Evolutionary conservation across 2,329 filamentous ascomycete species (phyloP).

Genomic region (Xylariaceae sp.): DNA sequence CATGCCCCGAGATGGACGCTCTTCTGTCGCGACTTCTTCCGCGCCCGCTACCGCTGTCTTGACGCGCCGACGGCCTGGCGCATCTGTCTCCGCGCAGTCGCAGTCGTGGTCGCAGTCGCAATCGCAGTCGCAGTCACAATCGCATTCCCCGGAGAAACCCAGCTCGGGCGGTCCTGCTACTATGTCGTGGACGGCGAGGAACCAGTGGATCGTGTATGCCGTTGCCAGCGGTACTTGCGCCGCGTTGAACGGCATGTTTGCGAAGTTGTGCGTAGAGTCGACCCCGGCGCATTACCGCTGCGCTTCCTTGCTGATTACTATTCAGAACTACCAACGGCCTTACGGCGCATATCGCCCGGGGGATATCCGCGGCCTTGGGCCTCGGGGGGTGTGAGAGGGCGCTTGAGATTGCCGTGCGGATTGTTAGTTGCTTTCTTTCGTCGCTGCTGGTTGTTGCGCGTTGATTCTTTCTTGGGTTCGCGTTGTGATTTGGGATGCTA

Average conservation of each 20-base stretch:
- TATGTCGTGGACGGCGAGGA: conserved; percentile 31
- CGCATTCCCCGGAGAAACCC: no score
- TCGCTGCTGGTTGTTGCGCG: background rate
- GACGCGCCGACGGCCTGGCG: conserved; percentile 8
- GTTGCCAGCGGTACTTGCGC: conserved; percentile 72
- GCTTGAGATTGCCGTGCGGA: conserved; percentile 48
- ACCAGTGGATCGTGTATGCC: conserved; percentile 64
- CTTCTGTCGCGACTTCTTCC: conserved; percentile 13
- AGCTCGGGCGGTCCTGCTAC: no score
- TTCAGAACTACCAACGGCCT: conserved; percentile 54
- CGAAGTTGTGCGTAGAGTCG: conserved; percentile 63
- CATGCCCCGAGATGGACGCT: no score
- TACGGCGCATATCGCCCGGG: conserved; percentile 46
- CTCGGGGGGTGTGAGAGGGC: conserved; percentile 39
- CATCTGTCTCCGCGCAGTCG: no score
- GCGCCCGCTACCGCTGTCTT: conserved; percentile 3
- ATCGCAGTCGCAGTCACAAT: no score
- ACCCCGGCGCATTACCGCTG: background rate
- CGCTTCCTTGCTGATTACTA: background rate
- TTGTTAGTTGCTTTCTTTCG: conserved; percentile 38
- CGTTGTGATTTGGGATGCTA: background rate
- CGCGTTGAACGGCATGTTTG: conserved; percentile 78
- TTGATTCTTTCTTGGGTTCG: no score
- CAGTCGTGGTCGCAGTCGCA: no score
- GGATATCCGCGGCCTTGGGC: conserved; percentile 43